phyloP scores from a whole-genome alignment of 805 yeast species.

The Candida nanaspora region DNA sequence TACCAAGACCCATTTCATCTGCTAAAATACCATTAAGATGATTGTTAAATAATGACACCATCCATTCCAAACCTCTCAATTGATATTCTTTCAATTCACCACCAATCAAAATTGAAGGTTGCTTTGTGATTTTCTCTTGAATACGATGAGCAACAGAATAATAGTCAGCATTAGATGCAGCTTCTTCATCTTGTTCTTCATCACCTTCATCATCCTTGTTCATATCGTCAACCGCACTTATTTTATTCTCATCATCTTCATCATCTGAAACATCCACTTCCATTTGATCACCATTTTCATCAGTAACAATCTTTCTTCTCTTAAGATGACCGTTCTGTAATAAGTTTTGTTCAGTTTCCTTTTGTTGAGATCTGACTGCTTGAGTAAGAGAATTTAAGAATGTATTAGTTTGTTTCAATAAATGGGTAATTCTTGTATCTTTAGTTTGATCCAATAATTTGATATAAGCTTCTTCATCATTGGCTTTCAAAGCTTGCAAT shows the following conservation, averaged over 20 bases:
- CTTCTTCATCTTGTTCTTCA: conserved; percentile 38
- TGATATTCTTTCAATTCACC: conserved; percentile 76
- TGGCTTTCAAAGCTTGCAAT: conserved; percentile 78
- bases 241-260: conserved; percentile 19
- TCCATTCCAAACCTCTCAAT: conserved; percentile 58
- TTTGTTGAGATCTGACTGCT: conserved; percentile 74
- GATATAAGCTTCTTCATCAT: conserved; percentile 84
- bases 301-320: conserved; percentile 1
- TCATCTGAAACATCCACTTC: conserved; percentile 5
- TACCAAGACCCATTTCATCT: conserved; percentile 65
- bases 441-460: conserved; percentile 79
- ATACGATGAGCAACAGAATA: conserved; percentile 77
- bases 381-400: conserved; percentile 73
- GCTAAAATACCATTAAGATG: conserved; percentile 58
- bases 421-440: conserved; percentile 80
- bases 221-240: conserved; percentile 30
- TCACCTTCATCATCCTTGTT: conserved; percentile 47
- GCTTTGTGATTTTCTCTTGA: conserved; percentile 57
- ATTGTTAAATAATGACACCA: conserved; percentile 56
- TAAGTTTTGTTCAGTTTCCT: conserved; percentile 27
- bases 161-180: conserved; percentile 64
- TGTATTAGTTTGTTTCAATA: conserved; percentile 70
- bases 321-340: conserved; percentile 1
- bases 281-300: conserved; percentile 17
- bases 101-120: conserved; percentile 66